Percentiles rank a stretch among this genome's conserved stretches.
Evolutionary conservation across 2,329 filamentous ascomycete genomes (phyloP).

Genomic region (Penicillium brasilianum): DNA sequence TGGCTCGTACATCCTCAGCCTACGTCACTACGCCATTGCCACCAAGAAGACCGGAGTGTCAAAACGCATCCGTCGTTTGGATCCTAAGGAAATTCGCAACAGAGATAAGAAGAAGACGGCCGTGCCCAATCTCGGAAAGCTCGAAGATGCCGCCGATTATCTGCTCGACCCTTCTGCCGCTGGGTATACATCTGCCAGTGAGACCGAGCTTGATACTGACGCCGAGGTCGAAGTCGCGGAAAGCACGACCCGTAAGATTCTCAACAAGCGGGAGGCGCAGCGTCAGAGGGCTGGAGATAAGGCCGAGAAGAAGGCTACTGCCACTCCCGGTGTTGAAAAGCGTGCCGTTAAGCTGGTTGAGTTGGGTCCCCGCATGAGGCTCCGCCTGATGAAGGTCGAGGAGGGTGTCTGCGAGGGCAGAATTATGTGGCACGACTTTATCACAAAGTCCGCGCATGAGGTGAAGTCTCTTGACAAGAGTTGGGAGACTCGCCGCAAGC

Average conservation of each 20-base stretch:
- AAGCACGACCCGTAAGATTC: conserved; percentile 59
- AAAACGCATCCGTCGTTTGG: conserved; percentile 79
- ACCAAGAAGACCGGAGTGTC: conserved; percentile 85
- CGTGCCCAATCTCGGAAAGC: conserved; percentile 85
- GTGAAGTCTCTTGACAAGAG: conserved; percentile 76
- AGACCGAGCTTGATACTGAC: conserved; percentile 91
- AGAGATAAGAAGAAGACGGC: conserved; percentile 67
- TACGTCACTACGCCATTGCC: conserved; percentile 94
- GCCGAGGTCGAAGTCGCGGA: conserved; percentile 86
- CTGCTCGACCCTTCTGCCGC: conserved; percentile 79
- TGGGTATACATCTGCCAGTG: conserved; percentile 90
- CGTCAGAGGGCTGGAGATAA: conserved; percentile 51
- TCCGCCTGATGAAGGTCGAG: conserved; percentile 93
- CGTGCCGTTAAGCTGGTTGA: conserved; percentile 91
- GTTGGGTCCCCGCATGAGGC: conserved; percentile 84
- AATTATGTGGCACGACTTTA: conserved; percentile 96
- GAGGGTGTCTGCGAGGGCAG: conserved; percentile 89
- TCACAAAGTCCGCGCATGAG: conserved; percentile 82
- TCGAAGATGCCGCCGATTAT: conserved; percentile 94
- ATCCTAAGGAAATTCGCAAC: conserved; percentile 81
- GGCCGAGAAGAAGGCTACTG: conserved; percentile 49
- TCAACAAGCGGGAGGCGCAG: conserved; percentile 56
- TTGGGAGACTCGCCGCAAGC: conserved; percentile 82
- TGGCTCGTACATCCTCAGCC: conserved; percentile 79
- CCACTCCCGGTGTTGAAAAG: conserved; percentile 69